These are phyloP conservation scores for Citrus hindsii DNA, from an alignment of 345 rosid species.

Conservation along the genomic window DNA sequence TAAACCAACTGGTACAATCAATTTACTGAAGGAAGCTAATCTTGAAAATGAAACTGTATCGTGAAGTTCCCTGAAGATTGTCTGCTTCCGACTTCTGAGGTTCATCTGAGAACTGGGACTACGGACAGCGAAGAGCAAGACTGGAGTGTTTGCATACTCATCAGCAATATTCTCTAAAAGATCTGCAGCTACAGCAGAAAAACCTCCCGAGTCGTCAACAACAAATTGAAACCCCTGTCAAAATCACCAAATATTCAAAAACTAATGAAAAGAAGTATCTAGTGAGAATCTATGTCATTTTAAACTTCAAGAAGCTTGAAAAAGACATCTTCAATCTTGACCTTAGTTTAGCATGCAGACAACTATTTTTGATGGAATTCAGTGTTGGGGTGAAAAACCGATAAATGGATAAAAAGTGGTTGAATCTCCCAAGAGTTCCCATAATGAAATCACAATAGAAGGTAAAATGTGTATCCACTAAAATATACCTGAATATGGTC, in stretches of 20 bases:
- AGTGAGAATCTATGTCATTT: not conserved
- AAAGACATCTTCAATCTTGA: not conserved
- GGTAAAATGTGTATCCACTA: not conserved
- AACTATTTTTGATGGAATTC: not conserved
- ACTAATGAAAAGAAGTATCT: not conserved
- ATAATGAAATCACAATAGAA: not conserved
- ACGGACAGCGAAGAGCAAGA: constrained; percentile 64
- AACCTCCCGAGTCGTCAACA: constrained; percentile 89
- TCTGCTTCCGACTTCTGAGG: constrained; percentile 42
- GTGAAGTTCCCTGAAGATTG: constrained; percentile 57
- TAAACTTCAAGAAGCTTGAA: not conserved
- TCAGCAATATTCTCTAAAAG: constrained; percentile 79
- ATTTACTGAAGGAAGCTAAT: constrained; percentile 59
- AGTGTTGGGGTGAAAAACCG: not conserved
- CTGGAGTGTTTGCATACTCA: constrained; percentile 72
- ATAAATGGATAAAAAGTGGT: not conserved
- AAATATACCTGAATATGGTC: constrained; percentile 78
- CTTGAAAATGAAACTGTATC: constrained; percentile 83
- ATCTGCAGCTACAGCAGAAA: constrained; percentile 75
- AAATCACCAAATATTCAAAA: constrained; percentile 12
- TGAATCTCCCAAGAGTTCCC: not conserved
- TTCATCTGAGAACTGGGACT: constrained; percentile 47
- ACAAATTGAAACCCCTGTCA: constrained; percentile 85
- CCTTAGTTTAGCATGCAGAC: not conserved
- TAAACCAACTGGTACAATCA: constrained; percentile 81